Base-by-base conservation (phyloP, 2,329 filamentous ascomycete genomes). In the Fusarium nurragi region DNA sequence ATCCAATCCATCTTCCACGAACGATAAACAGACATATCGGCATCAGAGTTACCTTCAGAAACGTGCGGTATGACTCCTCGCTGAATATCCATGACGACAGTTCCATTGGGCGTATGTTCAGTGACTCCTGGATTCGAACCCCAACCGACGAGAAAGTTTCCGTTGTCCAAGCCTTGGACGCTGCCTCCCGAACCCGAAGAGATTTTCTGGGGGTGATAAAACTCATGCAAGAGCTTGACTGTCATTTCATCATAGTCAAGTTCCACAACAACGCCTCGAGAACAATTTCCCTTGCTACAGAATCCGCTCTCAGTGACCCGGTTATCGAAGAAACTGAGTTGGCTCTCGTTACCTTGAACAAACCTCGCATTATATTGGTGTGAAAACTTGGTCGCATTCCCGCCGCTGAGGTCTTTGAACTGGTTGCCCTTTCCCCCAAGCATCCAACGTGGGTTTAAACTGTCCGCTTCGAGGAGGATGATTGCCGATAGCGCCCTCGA, bases 141-240 rank as follows among this genome's bases (percentile, higher is more conserved):
- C 85, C 86, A 89, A 56, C 84, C 84, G 48, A 88, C 79, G 37
- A 88, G 75, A 13, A 80, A 80, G 56, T 86, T 83, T 28, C 82
- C 83, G 47, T 82, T 82, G 1, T 81, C 79, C 0, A 88, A 77
- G 13, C 83, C 70, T 61, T 89, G 85, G 28, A 84, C 81, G 46
- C 75, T 78, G 8, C 79, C 79, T 65, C 81, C 79, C 1, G 84
- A 85, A 37, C 80, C 83, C 13, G 83, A 81, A 1, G 81, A 75
- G 13, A 87, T 75, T 6, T 75, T 73, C 47, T 85, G 81, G 0
- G 84, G 83, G 1, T 83, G 81, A 26, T 78, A 77, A 74, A 83
- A 86, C 18, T 78, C 79, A 49, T 80, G 78, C 11, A 84, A 73
- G 38, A 82, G 76, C 7, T 78, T 77, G 2, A 83, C 84, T 10